Base-by-base conservation (phyloP, 140 eudicot genomes). In the Senecio squalidus region DNA sequence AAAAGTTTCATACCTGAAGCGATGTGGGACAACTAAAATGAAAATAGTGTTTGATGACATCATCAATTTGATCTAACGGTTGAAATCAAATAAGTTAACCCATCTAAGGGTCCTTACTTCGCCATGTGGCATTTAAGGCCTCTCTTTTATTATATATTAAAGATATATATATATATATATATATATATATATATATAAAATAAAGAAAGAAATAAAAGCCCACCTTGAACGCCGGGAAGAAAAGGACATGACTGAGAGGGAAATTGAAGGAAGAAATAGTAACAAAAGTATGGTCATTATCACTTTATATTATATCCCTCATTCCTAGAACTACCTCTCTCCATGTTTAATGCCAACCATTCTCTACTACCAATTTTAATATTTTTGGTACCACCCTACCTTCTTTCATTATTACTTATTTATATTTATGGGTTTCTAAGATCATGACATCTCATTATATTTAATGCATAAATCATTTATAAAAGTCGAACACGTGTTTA, bases 161-260 rank as follows among this genome's bases (percentile, higher is more conserved):
- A n/a, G n/a, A n/a, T n/a, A n/a, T n/a, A n/a, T n/a, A n/a, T n/a
- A n/a, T n/a, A n/a, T n/a, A n/a, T n/a, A n/a, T n/a, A n/a, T n/a
- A n/a, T n/a, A n/a, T n/a, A 24, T 9, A 25, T 34, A n/a, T 3
- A 24, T 4, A 36, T 5, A 40, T 14, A 59, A 34, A 36, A 3
- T 11, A 4, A 26, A 13, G 9, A 48, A 18, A 50, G 14, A 62
- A 16, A 69, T 3, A 17, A 55, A 45, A 73, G 68, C 33, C 67
- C 67, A 72, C 78, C 75, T 79, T 71, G 82, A 75, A 75, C 64
- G 74, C 82, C 76, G 76, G 82, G 75, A 44, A 67, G 79, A 76
- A 72, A 75, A 67, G 60, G 85, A 79, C 81, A 60, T 48, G 67
- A 70, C 81, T 27, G 53, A 52, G 58, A 29, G 43, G 49, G 53